phyloP scores from a whole-genome alignment of 768 basidiomycete species.

The Lentinula raphanica region DNA sequence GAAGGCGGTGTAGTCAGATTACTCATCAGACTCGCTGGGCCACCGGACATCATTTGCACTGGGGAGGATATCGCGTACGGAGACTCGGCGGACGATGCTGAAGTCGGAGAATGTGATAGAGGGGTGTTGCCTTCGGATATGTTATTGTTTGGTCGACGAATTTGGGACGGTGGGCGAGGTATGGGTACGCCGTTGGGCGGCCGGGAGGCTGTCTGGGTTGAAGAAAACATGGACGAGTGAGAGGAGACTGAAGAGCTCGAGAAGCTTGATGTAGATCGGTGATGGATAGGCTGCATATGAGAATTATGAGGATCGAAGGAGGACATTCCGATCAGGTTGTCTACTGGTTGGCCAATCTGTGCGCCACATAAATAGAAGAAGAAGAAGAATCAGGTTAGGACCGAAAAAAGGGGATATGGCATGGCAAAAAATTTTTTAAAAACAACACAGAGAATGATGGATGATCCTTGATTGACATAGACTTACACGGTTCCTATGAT shows the following conservation, averaged over 20 bases:
- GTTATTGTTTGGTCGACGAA: constrained; percentile 47
- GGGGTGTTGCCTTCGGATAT: constrained; percentile 55
- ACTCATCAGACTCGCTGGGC: constrained; percentile 52
- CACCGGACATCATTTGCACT: constrained; percentile 27
- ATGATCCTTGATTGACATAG: constrained; percentile 26
- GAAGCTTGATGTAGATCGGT: constrained; percentile 45
- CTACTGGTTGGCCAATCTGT: constrained; percentile 72
- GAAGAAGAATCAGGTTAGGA: not conserved
- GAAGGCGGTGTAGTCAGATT: constrained; percentile 70
- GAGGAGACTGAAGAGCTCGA: constrained; percentile 37
- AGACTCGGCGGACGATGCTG: constrained; percentile 53
- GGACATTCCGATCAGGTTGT: constrained; percentile 71
- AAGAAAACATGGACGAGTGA: constrained; percentile 25
- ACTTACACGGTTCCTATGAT: constrained; percentile 70
- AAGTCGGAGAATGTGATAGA: constrained; percentile 50
- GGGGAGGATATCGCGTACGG: constrained; percentile 65
- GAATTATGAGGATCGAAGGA: constrained; percentile 66
- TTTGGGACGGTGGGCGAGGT: constrained; percentile 62
- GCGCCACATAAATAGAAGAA: not conserved
- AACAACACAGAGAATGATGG: not conserved
- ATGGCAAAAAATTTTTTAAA: too few species aligned
- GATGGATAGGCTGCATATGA: constrained; percentile 67
- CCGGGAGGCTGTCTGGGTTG: constrained; percentile 13
- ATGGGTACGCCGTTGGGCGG: constrained; percentile 62
- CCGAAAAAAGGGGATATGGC: constrained; percentile 8